These are phyloP conservation scores for Tremella yokohamensis DNA, from an alignment of 768 basidiomycete species.

Conservation along the genomic window DNA sequence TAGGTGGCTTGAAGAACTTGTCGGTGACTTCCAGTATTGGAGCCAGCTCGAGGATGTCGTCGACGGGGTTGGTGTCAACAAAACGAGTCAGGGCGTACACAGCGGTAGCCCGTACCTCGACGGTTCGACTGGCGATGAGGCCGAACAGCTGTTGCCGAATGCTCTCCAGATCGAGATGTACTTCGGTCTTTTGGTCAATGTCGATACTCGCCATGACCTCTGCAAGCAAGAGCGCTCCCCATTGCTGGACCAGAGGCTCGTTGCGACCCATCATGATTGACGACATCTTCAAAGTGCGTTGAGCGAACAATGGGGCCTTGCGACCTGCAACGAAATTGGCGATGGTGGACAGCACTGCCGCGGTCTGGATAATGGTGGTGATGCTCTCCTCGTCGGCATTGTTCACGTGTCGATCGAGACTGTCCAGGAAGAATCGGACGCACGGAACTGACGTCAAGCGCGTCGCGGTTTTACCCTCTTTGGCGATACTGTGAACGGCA, in stretches of 20 bases:
- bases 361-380: constrained; percentile 10
- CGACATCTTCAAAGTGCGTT: constrained; percentile 18
- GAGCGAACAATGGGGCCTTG: constrained; percentile 17
- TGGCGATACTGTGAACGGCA: constrained; percentile 18
- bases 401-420: constrained; percentile 12
- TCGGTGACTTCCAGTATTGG: constrained; percentile 5
- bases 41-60: not conserved
- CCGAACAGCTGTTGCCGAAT: constrained; percentile 20
- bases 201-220: constrained; percentile 26
- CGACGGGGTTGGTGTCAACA: constrained; percentile 12
- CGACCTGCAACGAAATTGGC: constrained; percentile 24
- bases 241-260: constrained; percentile 30
- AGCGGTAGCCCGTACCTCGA: constrained; percentile 37
- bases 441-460: constrained; percentile 12
- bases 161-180: constrained; percentile 1
- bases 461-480: constrained; percentile 14
- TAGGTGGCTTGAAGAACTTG: constrained; percentile 13
- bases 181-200: constrained; percentile 6
- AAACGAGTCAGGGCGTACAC: constrained; percentile 33
- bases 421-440: constrained; percentile 29
- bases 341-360: constrained; percentile 34
- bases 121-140: constrained; percentile 16
- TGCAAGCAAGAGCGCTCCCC: constrained; percentile 40
- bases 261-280: constrained; percentile 23
- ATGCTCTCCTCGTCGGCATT: not conserved